These are phyloP conservation scores for Chaetoceros muelleri DNA, from an alignment of 108 stramenopile genomes.

Conservation along the genomic window DNA sequence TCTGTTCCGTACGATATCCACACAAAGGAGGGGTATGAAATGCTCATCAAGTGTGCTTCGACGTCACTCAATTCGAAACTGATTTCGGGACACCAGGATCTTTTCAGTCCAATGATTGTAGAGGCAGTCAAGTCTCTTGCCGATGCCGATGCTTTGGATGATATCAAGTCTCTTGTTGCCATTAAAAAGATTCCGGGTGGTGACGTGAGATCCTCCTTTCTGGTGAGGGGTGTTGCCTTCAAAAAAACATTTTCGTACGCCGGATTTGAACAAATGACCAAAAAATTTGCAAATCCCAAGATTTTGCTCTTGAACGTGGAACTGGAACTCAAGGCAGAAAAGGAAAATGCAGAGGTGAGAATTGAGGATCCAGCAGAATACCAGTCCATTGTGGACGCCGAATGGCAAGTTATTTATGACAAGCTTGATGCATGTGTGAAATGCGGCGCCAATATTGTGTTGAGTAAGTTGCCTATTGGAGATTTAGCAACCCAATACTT, in stretches of 20 bases:
- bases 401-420: conserved; percentile 99
- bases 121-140: conserved; percentile 78
- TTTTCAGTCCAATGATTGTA: conserved; percentile 98
- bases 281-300: conserved; percentile 83
- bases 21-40: conserved; percentile 49
- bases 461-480: conserved; percentile 95
- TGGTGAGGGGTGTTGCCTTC: conserved; percentile 97
- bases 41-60: conserved; percentile 90
- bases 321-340: conserved; percentile 97
- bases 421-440: conserved; percentile 91
- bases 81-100: conserved; percentile 89
- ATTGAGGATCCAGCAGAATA: conserved; percentile 94
- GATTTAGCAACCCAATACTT: conserved; percentile 99
- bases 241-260: conserved; percentile 99
- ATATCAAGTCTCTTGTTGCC: conserved; percentile 75
- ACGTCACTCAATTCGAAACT: conserved; percentile 99
- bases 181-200: conserved; percentile 98
- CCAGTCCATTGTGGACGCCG: conserved; percentile 98
- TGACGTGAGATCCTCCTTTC: conserved; percentile 87
- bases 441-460: conserved; percentile 93
- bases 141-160: conserved; percentile 59
- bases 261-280: conserved; percentile 99
- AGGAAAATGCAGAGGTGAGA: conserved; percentile 98
- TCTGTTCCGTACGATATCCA: conserved; percentile 44
- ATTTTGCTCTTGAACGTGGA: conserved; percentile 95